Evolutionary conservation across 257 asterid species (phyloP), one percentile per base, ranked within the genome.

Genomic region (Coffea canephora): DNA sequence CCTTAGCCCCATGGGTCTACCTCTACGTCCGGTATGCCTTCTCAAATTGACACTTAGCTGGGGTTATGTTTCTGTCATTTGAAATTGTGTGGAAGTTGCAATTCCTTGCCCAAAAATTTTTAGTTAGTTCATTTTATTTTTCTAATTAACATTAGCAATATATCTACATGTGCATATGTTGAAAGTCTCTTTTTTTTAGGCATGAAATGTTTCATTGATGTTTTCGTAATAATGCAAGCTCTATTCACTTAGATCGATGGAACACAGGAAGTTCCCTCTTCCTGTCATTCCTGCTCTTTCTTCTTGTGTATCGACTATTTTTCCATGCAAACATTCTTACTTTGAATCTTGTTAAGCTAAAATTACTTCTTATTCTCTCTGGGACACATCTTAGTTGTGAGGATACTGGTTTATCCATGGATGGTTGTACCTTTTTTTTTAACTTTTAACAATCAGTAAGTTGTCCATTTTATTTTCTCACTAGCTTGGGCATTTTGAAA

Each of bases 1-100:
- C 69, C 98, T 95, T 81, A 91, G 98, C 85, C 91, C 93, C 16
- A 86, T 86, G 92, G 98, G 98, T 57, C 91, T 93, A 62, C 99
- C 99, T 34, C 84, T 92, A 80, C 98, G 98, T 84, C 97, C 94
- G 75, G 99, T 95, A 90, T 84, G 92, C 79, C 79, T 62, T 73
- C 46, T 34, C n/a, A 43, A 48, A 1, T 67, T 8, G 12, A 72
- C 31, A 10, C 16, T 74, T 67, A 73, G 48, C 73, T 68, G 8
- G 74, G 46, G 36, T 19, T 71, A 19, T 11, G 48, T 1, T 41
- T 25, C n/a, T 71, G 7, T 66, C 8, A 14, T 13, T 27, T 66
- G 39, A 66, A 66, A 45, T 71, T 59, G 66, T 39, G 52, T 69
- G 50, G 73, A 69, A 39, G 73, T 39, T 41, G 52, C 27, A 43